A percentile compares a stretch with the other conserved stretches of the same genome.
These are phyloP conservation scores for Puccinia triticina DNA, from an alignment of 1,284 basidiomycete species.

Conservation along the genomic window DNA sequence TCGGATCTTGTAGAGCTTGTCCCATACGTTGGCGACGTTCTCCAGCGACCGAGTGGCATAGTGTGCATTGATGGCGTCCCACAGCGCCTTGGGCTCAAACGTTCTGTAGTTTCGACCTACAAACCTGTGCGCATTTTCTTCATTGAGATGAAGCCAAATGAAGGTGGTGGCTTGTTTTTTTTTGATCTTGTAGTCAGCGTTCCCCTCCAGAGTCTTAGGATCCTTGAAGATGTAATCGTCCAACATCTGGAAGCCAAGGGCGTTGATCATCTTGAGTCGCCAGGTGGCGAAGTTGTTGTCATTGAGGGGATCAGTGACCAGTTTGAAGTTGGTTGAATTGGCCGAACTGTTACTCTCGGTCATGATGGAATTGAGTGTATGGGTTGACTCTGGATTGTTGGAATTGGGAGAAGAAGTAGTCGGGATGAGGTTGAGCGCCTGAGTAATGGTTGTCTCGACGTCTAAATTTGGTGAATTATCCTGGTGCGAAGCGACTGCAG, in stretches of 20 bases:
- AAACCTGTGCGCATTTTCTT: background rate
- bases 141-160: background rate
- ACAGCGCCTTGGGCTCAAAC: background rate
- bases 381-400: no score
- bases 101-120: background rate
- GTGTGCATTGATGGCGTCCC: background rate
- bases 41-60: background rate
- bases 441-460: no score
- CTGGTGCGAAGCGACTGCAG: no score
- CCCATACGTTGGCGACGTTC: background rate
- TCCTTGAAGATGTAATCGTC: background rate
- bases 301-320: background rate
- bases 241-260: background rate
- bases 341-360: no score
- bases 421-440: no score
- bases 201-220: no score
- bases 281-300: background rate
- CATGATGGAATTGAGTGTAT: no score
- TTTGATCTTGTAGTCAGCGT: background rate
- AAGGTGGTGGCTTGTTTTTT: constrained; percentile 2
- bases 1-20: background rate
- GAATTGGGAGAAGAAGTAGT: no score
- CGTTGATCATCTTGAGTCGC: background rate
- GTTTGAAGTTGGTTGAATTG: no score
- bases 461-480: no score